Evolutionary conservation across 345 rosid genomes (phyloP).

Genomic region (Populus alba): DNA sequence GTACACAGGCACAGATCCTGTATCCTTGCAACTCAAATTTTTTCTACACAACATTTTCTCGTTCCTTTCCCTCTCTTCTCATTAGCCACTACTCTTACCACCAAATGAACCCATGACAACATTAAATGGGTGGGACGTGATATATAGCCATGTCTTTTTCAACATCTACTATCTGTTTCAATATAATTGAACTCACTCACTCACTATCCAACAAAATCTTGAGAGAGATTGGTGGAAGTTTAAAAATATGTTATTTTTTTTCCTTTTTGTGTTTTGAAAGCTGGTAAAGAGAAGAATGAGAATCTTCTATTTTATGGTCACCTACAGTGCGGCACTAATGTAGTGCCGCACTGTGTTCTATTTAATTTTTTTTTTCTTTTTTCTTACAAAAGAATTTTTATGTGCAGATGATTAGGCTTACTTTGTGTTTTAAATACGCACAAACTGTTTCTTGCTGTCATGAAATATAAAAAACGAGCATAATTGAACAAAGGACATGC

Average conservation of each 20-base stretch:
- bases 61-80: not conserved
- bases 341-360: not conserved
- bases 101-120: not conserved
- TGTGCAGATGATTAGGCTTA: not conserved
- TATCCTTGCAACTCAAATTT: conserved; percentile 40
- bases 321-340: not conserved
- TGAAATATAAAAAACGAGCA: no score
- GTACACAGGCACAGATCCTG: conserved; percentile 85
- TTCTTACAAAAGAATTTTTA: not conserved
- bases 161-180: not conserved
- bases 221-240: not conserved
- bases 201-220: not conserved
- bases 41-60: conserved; percentile 65
- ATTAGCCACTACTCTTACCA: no score
- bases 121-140: not conserved
- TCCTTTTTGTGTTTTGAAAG: not conserved
- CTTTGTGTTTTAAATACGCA: not conserved
- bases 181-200: not conserved
- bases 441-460: no score
- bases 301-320: conserved; percentile 12
- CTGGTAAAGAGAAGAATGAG: conserved; percentile 9
- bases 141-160: conserved; percentile 6
- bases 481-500: no score
- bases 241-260: not conserved
- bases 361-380: not conserved